Conservation (phyloP, 192 early-diverging fungal genomes). For the Pilaira anomala region DNA sequence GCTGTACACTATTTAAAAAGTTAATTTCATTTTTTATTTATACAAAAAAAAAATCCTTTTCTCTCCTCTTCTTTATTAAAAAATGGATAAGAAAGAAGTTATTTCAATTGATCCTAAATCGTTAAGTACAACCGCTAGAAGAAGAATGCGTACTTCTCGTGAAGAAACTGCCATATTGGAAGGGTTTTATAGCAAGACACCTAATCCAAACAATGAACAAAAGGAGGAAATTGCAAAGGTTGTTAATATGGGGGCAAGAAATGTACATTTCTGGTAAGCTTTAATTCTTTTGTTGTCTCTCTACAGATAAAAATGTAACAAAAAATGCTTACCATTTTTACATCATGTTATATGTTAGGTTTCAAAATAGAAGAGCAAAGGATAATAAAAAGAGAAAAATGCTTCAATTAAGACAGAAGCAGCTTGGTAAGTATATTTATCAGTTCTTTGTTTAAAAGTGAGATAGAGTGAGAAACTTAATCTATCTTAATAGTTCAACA, state of each 20-base stretch:
- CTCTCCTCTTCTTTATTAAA: background rate
- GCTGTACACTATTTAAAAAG: too few species aligned
- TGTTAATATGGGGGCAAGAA: conserved; percentile 12
- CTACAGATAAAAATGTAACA: background rate
- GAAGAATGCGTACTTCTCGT: conserved; percentile 14
- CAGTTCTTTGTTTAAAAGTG: too few species aligned
- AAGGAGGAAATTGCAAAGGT: background rate
- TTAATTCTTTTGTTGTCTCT: background rate
- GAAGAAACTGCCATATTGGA: conserved; percentile 6
- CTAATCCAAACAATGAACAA: conserved; percentile 6
- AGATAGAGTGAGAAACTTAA: too few species aligned
- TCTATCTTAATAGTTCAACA: too few species aligned
- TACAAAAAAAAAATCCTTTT: too few species aligned
- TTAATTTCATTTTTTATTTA: too few species aligned
- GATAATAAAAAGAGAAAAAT: conserved; percentile 13
- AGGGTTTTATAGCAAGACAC: background rate
- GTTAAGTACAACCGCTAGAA: background rate
- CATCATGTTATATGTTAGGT: background rate
- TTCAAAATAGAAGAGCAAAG: conserved; percentile 13
- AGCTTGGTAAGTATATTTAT: background rate
- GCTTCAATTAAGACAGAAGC: background rate
- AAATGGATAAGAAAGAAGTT: background rate
- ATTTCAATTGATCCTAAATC: background rate
- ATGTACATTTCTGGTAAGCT: conserved; percentile 19
- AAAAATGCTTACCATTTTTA: background rate